Evolutionary conservation across 352 stramenopile species (phyloP), one percentile per base, ranked within the genome.

Genomic region (Globisporangium mamillatum): DNA sequence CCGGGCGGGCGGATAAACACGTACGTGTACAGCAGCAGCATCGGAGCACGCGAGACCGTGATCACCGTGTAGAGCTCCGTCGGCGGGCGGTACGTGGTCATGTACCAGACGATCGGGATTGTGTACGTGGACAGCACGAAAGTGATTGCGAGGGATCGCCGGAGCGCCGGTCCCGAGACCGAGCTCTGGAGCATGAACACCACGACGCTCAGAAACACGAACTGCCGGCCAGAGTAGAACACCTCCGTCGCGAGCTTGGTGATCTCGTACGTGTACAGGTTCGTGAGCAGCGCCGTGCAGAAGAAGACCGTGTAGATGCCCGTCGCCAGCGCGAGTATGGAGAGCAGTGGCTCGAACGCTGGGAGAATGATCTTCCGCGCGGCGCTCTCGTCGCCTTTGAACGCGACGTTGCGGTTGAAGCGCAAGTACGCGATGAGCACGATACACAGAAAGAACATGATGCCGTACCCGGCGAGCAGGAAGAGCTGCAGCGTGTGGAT

Each of bases 101-200:
- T 74, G 50, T 71, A 53, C 69, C 78, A 85, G 4, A 77, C 76
- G 6, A 86, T 66, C 0, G 78, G 74, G 56, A 90, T 75, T 8
- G 80, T 84, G 60, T 81, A 84, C 12, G 71, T 83, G 18, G 75
- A 72, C 20, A 88, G 46, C n/a, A 83, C 52, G 16, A 89, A 50
- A 0, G 78, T 82, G 63, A 88, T 73, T 16, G 79, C 22, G 36
- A 84, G 36, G 7, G 80, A 75, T 7, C 80, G 78, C 29, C 74
- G 69, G 36, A 90, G 72, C 16, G 82, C 78, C 10, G 76, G 75
- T 4, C 70, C 67, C 4, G 78, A 89, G 20, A 90, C 78, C 22
- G 73, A 88, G 67, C 79, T 88, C 59, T 90, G 78, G 8, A 88
- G 70, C 69, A 90, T 84, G 66, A 89, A 90, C n/a, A 90, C 71